A percentile compares a stretch with the other conserved stretches of the same genome.
Conservation (phyloP, 2,329 filamentous ascomycete genomes). For the Microthyrium microscopicum region DNA sequence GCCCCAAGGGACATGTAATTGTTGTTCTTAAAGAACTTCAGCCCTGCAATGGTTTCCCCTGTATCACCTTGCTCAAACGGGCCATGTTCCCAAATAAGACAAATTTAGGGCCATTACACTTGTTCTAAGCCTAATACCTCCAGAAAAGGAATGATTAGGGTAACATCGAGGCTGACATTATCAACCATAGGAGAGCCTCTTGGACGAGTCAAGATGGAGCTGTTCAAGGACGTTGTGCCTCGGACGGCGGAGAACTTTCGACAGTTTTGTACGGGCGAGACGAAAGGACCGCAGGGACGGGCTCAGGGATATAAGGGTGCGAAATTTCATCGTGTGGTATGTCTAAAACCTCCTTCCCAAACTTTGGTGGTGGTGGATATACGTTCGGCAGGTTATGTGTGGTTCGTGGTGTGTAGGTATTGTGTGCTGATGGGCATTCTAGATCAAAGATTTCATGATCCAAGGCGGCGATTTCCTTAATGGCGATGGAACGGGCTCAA, state of each 20-base stretch:
- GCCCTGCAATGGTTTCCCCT: too few relatives aligned
- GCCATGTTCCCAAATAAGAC: too few relatives aligned
- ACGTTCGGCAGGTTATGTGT: neutral
- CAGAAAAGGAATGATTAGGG: neutral
- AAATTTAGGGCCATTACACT: too few relatives aligned
- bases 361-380: neutral
- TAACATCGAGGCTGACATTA: too few relatives aligned
- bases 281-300: slow-evolving; percentile 56
- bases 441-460: slow-evolving; percentile 96
- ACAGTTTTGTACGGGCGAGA: slow-evolving; percentile 79
- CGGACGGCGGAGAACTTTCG: slow-evolving; percentile 85
- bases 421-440: neutral
- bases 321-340: slow-evolving; percentile 85
- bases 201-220: slow-evolving; percentile 75
- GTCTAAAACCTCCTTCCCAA: slow-evolving; percentile 17
- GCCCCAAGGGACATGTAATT: too few relatives aligned
- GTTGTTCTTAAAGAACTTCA: too few relatives aligned
- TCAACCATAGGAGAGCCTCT: slow-evolving; percentile 71
- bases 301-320: slow-evolving; percentile 88
- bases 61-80: too few relatives aligned
- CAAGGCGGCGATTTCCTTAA: slow-evolving; percentile 94
- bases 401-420: neutral
- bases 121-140: slow-evolving; percentile 3
- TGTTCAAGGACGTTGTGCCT: slow-evolving; percentile 71
- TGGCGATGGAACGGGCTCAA: slow-evolving; percentile 77